Percentiles rank a stretch among this genome's conserved stretches.
phyloP scores from a whole-genome alignment of 2,329 filamentous ascomycete species.

The Remersonia thermophila region DNA sequence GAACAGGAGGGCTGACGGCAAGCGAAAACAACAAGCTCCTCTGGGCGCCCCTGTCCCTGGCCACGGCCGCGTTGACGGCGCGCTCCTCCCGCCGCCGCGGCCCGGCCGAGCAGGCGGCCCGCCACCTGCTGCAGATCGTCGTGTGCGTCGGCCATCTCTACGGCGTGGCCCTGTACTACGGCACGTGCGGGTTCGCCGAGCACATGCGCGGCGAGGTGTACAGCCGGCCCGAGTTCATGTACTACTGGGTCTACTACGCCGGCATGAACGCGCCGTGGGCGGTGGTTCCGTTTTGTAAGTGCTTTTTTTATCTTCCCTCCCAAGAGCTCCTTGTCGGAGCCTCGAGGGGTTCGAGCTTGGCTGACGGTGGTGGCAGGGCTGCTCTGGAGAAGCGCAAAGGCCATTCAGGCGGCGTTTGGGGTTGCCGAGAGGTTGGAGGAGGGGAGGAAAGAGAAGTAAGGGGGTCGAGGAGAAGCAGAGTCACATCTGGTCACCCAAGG shows the following conservation, averaged over 20 bases:
- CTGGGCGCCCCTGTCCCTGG: conserved; percentile 40
- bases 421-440: not conserved
- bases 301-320: not conserved
- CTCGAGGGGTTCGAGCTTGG: not conserved
- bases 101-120: conserved; percentile 20
- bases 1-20: too few species aligned
- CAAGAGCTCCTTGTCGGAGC: too few species aligned
- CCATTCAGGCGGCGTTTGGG: conserved; percentile 5
- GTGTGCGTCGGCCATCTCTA: conserved; percentile 45
- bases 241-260: conserved; percentile 53
- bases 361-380: conserved; percentile 8
- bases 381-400: conserved; percentile 8
- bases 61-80: conserved; percentile 35
- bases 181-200: conserved; percentile 41
- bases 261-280: conserved; percentile 51
- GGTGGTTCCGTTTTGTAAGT: conserved; percentile 42
- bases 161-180: conserved; percentile 50
- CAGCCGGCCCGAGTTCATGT: conserved; percentile 46
- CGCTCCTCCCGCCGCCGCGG: conserved; percentile 2
- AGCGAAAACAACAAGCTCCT: too few species aligned
- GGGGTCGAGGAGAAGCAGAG: not conserved
- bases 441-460: conserved; percentile 6
- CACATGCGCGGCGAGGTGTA: conserved; percentile 33
- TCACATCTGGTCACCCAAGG: too few species aligned
- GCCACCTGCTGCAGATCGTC: conserved; percentile 39